These are phyloP conservation scores for Boletus patriciae DNA, from an alignment of 768 basidiomycete species.

Conservation along the genomic window DNA sequence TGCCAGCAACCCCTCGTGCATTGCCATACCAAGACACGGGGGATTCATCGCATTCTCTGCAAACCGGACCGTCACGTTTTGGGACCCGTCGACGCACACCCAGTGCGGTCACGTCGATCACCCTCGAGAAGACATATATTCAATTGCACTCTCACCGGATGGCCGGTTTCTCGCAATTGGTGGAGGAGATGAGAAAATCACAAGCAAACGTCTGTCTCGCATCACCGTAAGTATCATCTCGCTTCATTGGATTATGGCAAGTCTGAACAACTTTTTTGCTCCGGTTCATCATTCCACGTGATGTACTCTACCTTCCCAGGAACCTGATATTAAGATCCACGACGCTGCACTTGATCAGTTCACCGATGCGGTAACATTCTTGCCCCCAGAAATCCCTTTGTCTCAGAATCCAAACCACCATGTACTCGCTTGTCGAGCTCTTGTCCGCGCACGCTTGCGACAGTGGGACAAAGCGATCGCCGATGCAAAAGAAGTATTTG, in stretches of 20 bases:
- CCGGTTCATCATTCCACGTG: background rate
- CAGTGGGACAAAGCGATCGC: background rate
- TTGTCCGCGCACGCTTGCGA: background rate
- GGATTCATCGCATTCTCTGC: background rate
- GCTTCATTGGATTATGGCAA: background rate
- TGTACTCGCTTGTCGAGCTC: background rate
- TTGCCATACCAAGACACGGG: background rate
- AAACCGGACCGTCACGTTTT: background rate
- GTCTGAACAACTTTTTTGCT: background rate
- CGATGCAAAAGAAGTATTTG: background rate
- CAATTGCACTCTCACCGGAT: background rate
- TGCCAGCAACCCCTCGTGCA: background rate
- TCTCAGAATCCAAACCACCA: background rate
- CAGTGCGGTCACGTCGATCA: background rate
- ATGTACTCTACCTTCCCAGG: background rate
- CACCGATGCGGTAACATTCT: background rate
- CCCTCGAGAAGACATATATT: background rate
- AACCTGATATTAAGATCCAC: background rate
- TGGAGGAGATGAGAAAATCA: background rate
- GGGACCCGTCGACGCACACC: background rate
- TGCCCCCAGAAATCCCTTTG: background rate
- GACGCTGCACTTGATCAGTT: background rate
- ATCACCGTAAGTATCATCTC: background rate
- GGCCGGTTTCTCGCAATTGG: background rate
- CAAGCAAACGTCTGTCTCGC: background rate